These are phyloP conservation scores for Pleurotus eryngii DNA, from an alignment of 768 basidiomycete species.

Conservation along the genomic window DNA sequence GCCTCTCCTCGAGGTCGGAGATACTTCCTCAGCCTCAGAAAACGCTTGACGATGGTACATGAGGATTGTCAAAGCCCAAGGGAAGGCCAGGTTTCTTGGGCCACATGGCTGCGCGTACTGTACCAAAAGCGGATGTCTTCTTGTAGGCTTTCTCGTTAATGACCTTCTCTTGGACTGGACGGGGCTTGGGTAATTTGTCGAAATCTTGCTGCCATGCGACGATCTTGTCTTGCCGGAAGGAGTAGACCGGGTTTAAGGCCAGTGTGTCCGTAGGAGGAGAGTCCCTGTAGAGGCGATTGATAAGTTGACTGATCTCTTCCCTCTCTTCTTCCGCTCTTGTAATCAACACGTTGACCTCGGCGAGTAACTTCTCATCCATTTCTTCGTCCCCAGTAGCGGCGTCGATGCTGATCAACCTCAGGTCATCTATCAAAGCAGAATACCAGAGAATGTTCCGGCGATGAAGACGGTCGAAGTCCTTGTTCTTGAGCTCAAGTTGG, in stretches of 20 bases:
- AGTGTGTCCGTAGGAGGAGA: conserved; percentile 82
- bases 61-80: conserved; percentile 49
- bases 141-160: conserved; percentile 47
- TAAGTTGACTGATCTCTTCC: conserved; percentile 65
- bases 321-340: conserved; percentile 71
- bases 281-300: conserved; percentile 79
- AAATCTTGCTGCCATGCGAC: conserved; percentile 98
- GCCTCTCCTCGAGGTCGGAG: conserved; percentile 40
- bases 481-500: conserved; percentile 86
- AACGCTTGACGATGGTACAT: conserved; percentile 60
- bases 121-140: conserved; percentile 61
- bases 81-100: conserved; percentile 56
- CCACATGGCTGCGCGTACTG: conserved; percentile 67
- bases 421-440: conserved; percentile 67
- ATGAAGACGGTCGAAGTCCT: conserved; percentile 79
- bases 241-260: conserved; percentile 81
- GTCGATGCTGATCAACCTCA: conserved; percentile 74
- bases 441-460: conserved; percentile 74
- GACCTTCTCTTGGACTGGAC: conserved; percentile 34
- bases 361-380: conserved; percentile 56
- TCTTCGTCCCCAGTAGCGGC: conserved; percentile 78
- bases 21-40: conserved; percentile 76
- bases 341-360: conserved; percentile 66
- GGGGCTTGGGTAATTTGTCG: conserved; percentile 76
- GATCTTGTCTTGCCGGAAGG: conserved; percentile 87